Evolutionary conservation across 2,329 filamentous ascomycete species (phyloP).

Genomic region (Ophiostoma sp.): DNA sequence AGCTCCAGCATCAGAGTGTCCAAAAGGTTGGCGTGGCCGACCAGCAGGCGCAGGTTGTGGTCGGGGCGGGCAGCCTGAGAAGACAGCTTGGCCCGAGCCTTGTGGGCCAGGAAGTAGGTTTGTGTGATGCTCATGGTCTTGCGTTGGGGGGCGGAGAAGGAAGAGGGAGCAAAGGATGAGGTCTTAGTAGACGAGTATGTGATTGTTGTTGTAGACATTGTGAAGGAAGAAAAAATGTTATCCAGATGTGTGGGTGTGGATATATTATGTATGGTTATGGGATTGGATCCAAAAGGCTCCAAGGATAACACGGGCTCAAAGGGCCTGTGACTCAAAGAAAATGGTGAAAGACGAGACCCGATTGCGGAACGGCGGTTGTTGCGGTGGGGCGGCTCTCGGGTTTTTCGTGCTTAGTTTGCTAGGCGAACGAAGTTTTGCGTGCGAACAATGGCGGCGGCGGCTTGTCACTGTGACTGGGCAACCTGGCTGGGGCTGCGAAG

Average conservation of each 20-base stretch:
- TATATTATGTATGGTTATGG: slow-evolving; percentile 24
- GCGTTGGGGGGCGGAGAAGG: slow-evolving; percentile 47
- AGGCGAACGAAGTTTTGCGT: slow-evolving; percentile 15
- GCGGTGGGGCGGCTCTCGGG: slow-evolving; percentile 22
- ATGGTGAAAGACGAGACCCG: slow-evolving; percentile 26
- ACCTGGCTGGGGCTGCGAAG: slow-evolving; percentile 19
- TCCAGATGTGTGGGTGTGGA: neutral
- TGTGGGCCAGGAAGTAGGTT: slow-evolving; percentile 97
- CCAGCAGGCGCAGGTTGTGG: slow-evolving; percentile 91
- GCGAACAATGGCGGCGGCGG: neutral
- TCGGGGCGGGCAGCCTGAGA: slow-evolving; percentile 85
- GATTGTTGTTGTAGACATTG: slow-evolving; percentile 29
- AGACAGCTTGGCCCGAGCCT: slow-evolving; percentile 93
- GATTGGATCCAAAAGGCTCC: neutral
- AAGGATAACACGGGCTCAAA: slow-evolving; percentile 26
- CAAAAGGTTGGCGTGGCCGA: slow-evolving; percentile 97
- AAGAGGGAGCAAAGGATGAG: slow-evolving; percentile 41
- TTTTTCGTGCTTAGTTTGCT: neutral
- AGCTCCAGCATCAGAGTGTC: slow-evolving; percentile 89
- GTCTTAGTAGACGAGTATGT: slow-evolving; percentile 24
- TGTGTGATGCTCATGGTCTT: slow-evolving; percentile 97
- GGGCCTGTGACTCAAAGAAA: slow-evolving; percentile 27
- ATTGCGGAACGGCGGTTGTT: slow-evolving; percentile 28
- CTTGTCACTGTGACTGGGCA: slow-evolving; percentile 22
- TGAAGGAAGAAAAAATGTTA: slow-evolving; percentile 20